Conservation (phyloP, 202 grass and related monocot species). For the Setaria italica region DNA sequence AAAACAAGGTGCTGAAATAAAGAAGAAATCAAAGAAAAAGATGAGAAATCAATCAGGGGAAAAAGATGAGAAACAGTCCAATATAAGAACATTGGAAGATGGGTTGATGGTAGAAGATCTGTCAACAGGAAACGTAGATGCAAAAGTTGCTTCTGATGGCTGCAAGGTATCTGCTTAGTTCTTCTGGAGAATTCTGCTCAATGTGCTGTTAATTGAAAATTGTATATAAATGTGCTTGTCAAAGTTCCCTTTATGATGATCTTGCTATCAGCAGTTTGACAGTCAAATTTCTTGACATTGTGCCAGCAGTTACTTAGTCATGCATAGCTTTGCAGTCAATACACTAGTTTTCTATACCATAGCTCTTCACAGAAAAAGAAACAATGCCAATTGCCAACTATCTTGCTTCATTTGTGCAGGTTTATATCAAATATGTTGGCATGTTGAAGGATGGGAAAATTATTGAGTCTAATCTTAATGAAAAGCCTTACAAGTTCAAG, state of each 20-base stretch:
- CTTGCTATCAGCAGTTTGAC: background rate
- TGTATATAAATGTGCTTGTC: background rate
- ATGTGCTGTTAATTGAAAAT: conserved; percentile 24
- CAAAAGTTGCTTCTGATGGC: conserved; percentile 66
- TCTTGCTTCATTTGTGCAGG: conserved; percentile 41
- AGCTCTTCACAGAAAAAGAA: conserved; percentile 22
- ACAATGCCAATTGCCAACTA: conserved; percentile 13
- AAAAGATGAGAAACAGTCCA: conserved; percentile 43
- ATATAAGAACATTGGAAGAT: conserved; percentile 57
- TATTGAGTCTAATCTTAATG: conserved; percentile 60
- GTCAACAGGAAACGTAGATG: conserved; percentile 56
- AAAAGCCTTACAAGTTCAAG: conserved; percentile 75
- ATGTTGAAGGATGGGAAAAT: conserved; percentile 68
- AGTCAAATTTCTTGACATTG: background rate
- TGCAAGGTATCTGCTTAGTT: conserved; percentile 49
- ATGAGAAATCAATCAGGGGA: conserved; percentile 15
- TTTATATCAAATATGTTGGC: conserved; percentile 86
- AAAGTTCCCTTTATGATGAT: conserved; percentile 6
- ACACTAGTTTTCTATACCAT: conserved; percentile 11
- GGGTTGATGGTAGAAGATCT: conserved; percentile 68
- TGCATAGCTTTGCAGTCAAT: background rate
- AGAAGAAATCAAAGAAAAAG: conserved; percentile 61
- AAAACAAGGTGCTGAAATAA: conserved; percentile 30
- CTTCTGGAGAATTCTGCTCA: background rate
- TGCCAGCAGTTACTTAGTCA: background rate